Conservation (phyloP, 176 grass and related monocot species). For the Musa itinerans region DNA sequence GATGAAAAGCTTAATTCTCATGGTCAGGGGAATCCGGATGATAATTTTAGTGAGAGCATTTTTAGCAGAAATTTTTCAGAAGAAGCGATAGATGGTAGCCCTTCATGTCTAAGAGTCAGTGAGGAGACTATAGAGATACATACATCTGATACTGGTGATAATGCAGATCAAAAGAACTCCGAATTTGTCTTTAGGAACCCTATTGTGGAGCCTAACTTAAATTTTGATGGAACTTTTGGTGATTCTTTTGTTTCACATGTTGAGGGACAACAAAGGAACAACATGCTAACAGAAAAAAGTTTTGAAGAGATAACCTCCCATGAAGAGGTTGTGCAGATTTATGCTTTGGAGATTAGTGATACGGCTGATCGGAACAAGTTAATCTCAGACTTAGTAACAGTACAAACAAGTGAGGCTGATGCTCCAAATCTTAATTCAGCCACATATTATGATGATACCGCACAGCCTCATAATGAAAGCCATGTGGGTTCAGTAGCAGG, state of each 20-base stretch:
- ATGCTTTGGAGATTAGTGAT: conserved; percentile 21
- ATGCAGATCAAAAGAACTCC: conserved; percentile 20
- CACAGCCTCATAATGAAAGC: conserved; percentile 27
- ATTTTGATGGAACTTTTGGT: neutral
- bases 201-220: conserved; percentile 12
- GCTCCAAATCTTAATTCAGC: conserved; percentile 9
- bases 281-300: conserved; percentile 21
- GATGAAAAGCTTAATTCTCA: conserved; percentile 26
- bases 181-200: conserved; percentile 23
- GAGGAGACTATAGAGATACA: conserved; percentile 41
- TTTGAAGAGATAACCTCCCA: conserved; percentile 22
- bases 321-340: conserved; percentile 33
- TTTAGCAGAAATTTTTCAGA: conserved; percentile 20
- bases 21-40: conserved; percentile 12
- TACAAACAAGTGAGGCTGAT: conserved; percentile 16
- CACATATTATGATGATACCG: conserved; percentile 20
- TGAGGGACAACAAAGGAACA: conserved; percentile 16
- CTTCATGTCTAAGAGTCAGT: conserved; percentile 25
- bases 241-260: neutral
- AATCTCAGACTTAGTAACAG: conserved; percentile 20
- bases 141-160: conserved; percentile 21
- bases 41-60: conserved; percentile 3
- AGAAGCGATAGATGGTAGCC: conserved; percentile 22
- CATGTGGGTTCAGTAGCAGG: conserved; percentile 17
- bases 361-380: conserved; percentile 20